Conservation (phyloP, 768 basidiomycete species). For the Macrolepiota dolichaula region DNA sequence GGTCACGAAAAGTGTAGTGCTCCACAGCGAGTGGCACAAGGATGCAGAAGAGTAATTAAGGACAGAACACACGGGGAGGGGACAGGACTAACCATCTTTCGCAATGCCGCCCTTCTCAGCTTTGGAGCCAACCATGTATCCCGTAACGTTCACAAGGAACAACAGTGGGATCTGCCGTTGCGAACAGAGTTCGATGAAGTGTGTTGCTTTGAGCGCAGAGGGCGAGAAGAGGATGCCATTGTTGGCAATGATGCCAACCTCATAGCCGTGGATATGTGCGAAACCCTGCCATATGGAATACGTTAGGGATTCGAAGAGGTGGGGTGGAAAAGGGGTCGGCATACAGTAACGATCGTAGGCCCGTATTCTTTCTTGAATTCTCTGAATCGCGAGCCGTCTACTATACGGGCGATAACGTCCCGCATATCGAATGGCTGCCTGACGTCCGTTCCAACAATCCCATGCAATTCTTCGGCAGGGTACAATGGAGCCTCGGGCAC, state of each 20-base stretch:
- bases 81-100: conserved; percentile 62
- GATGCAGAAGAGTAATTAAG: too few species aligned
- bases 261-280: conserved; percentile 83
- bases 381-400: conserved; percentile 87
- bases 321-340: conserved; percentile 16
- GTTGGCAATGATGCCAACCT: conserved; percentile 91
- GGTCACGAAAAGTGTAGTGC: too few species aligned
- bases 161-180: conserved; percentile 86
- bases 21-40: too few species aligned
- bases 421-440: conserved; percentile 91
- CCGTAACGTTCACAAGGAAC: conserved; percentile 95
- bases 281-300: conserved; percentile 54
- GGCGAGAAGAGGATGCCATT: conserved; percentile 95
- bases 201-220: conserved; percentile 90
- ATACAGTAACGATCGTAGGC: conserved; percentile 81
- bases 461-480: conserved; percentile 77
- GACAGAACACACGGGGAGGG: neutral
- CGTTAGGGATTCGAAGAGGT: neutral
- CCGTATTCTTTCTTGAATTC: conserved; percentile 98
- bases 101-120: conserved; percentile 94
- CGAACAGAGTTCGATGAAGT: conserved; percentile 93
- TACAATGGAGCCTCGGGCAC: conserved; percentile 73
- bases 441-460: conserved; percentile 88
- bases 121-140: conserved; percentile 96
- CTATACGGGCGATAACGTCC: conserved; percentile 87